Base-by-base conservation (phyloP, 768 basidiomycete genomes). In the Lenzites betulinus region DNA sequence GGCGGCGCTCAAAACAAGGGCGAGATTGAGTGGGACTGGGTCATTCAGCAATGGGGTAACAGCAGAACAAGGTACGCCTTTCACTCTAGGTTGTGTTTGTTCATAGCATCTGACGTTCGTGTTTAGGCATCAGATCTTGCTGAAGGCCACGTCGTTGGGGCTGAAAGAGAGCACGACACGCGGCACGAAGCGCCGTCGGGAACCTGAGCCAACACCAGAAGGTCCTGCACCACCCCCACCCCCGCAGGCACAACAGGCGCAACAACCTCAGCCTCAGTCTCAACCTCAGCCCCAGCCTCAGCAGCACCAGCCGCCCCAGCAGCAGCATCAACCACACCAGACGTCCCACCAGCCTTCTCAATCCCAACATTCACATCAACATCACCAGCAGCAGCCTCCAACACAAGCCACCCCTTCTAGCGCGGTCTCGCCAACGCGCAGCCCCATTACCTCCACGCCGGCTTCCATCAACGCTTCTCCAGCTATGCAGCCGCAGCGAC, bases 1-100 rank as follows among this genome's bases (percentile, higher is more conserved):
- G 71, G 71, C 30, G 77, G 68, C 16, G 70, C 78, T 5, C 69
- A 70, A 41, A 64, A 66, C 44, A 77, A 79, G 53, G 83, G 84
- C 13, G 87, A 88, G 59, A 86, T 88, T 41, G 88, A 89, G 51
- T 93, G 91, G 91, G 91, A 92, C 71, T 84, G 86, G 76, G 81
- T 93, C 23, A 83, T 87, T 51, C 78, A 78, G 50, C 83, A 88
- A 66, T 92, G 89, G 85, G 91, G 91, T 4, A 81, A 81, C 62
- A 83, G 83, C 39, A 79, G 91, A 54, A 86, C 91, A 56, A 85
- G 88, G 91, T 89, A 63, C 49, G 75, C 12, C 16, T 4, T 13
- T 20, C 13, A 0, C 9, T 18, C 9, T 26, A 15, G 2, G 7
- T 44, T 18, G 25, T 36, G 20, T 46, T 11, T 48, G 3, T 12